Evolutionary conservation across 225 moss, liverwort and hornwort genomes (phyloP).

Genomic region (Straminergon stramineum): DNA sequence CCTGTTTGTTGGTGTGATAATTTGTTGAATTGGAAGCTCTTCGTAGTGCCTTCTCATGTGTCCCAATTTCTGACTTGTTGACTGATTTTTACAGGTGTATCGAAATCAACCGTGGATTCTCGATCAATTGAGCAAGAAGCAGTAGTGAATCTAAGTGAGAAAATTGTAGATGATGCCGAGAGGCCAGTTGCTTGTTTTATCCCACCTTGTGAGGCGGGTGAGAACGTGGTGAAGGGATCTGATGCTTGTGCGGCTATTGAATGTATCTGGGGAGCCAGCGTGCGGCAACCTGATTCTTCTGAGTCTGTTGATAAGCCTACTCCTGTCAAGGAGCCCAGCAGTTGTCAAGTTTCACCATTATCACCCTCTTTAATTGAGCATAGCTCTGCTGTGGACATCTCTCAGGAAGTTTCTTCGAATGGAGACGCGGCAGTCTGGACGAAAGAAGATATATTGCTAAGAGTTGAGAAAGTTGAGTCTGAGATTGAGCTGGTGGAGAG

Average conservation of each 20-base stretch:
- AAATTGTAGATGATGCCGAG: slow-evolving; percentile 21
- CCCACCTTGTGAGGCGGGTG: neutral
- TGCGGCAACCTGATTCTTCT: slow-evolving; percentile 17
- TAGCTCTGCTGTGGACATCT: slow-evolving; percentile 4
- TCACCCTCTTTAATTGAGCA: slow-evolving; percentile 26
- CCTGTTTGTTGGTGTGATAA: neutral
- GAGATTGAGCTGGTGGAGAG: slow-evolving; percentile 87
- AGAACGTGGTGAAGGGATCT: slow-evolving; percentile 7
- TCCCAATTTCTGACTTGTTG: neutral
- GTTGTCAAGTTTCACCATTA: slow-evolving; percentile 11
- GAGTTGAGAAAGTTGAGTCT: slow-evolving; percentile 81
- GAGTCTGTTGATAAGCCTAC: slow-evolving; percentile 31
- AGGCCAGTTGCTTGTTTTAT: neutral
- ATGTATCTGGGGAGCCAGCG: slow-evolving; percentile 9
- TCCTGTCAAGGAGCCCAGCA: slow-evolving; percentile 3
- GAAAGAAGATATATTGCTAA: slow-evolving; percentile 62
- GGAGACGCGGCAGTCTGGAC: slow-evolving; percentile 50
- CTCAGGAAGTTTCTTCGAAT: slow-evolving; percentile 20
- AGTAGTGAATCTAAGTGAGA: slow-evolving; percentile 5
- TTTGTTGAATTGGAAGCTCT: neutral
- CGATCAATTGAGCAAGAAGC: slow-evolving; percentile 7
- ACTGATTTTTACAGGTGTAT: slow-evolving; percentile 8
- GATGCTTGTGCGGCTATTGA: slow-evolving; percentile 9
- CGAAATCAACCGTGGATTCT: slow-evolving; percentile 8
- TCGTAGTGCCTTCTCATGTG: neutral